A percentile compares a stretch with the other conserved stretches of the same genome.
These are phyloP conservation scores for Talaromyces albobiverticillius DNA, from an alignment of 2,329 filamentous ascomycete genomes.

Conservation along the genomic window DNA sequence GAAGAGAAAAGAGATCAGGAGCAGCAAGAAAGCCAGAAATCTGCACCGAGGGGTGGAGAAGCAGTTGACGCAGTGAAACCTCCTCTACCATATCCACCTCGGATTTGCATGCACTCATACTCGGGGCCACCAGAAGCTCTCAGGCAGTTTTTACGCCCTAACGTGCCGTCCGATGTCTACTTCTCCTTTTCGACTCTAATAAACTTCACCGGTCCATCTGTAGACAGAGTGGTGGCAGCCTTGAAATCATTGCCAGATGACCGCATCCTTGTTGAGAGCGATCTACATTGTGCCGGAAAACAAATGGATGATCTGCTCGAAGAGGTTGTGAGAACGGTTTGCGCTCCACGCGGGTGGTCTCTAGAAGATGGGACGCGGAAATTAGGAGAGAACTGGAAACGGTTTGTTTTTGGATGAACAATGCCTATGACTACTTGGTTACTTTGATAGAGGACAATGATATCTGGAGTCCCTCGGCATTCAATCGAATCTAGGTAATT, in stretches of 20 bases:
- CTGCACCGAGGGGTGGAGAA: background rate
- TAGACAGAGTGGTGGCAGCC: conserved; percentile 61
- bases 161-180: conserved; percentile 73
- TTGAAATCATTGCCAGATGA: conserved; percentile 73
- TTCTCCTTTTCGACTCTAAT: conserved; percentile 86
- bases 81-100: conserved; percentile 69
- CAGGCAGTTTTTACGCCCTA: conserved; percentile 71
- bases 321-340: conserved; percentile 72
- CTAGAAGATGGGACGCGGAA: conserved; percentile 66
- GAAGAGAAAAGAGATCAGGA: conserved; percentile 23
- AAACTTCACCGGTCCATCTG: conserved; percentile 60
- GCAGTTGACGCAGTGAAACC: conserved; percentile 17
- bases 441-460: background rate
- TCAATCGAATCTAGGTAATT: too few species aligned
- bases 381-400: conserved; percentile 71
- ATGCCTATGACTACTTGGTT: background rate
- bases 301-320: conserved; percentile 77
- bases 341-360: conserved; percentile 72
- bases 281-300: conserved; percentile 77
- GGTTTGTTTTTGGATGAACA: conserved; percentile 66
- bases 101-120: conserved; percentile 92
- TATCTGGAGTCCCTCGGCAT: too few species aligned
- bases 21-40: conserved; percentile 18
- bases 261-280: conserved; percentile 81
- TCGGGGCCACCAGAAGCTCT: conserved; percentile 73